Conservation (phyloP, 345 rosid species). For the Eutrema heterophyllum region DNA sequence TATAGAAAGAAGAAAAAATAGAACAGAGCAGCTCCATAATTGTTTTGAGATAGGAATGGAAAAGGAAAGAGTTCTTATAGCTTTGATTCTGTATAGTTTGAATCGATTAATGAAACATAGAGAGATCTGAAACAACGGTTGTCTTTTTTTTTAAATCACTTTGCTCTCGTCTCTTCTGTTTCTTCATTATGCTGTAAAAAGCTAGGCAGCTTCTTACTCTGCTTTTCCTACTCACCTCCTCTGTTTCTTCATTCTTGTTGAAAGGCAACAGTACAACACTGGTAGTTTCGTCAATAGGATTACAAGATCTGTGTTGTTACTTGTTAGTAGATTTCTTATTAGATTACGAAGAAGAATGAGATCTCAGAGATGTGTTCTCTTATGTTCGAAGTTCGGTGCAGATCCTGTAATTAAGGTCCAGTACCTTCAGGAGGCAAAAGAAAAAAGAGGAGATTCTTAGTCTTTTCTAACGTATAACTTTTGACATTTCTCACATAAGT, state of each 20-base stretch:
- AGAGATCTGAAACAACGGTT: not conserved
- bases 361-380: no score
- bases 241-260: not conserved
- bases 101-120: not conserved
- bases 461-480: no score
- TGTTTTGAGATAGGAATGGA: not conserved
- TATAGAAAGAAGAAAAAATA: not conserved
- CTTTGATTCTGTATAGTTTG: conserved; percentile 9
- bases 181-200: not conserved
- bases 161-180: not conserved
- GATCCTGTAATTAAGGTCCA: no score
- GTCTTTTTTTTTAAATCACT: not conserved
- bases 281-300: not conserved
- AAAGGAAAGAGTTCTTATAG: not conserved
- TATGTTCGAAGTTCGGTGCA: no score
- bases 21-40: not conserved
- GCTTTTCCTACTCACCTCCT: no score
- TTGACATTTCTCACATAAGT: no score
- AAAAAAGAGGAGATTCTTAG: no score
- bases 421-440: no score
- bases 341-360: no score
- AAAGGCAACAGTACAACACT: not conserved
- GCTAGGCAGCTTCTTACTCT: not conserved
- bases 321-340: no score
- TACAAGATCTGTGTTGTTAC: no score